phyloP scores from a whole-genome alignment of 306 rosid genomes.

The Canavalia gladiata region DNA sequence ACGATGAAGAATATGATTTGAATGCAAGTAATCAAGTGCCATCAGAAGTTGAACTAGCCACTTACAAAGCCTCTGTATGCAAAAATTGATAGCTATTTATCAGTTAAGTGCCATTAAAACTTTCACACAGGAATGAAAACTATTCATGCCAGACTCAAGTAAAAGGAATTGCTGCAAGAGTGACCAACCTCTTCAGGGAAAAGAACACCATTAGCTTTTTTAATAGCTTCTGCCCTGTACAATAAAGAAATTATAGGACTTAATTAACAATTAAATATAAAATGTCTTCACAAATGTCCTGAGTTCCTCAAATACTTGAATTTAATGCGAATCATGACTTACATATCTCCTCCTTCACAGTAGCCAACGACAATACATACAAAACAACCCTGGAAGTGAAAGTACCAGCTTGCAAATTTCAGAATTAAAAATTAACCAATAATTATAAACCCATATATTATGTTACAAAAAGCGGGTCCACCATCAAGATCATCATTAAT shows the following conservation, averaged over 20 bases:
- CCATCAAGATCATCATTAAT: not conserved
- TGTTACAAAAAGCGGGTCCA: not conserved
- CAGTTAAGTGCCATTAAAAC: not conserved
- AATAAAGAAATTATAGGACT: slow-evolving; percentile 28
- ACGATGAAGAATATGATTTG: slow-evolving; percentile 94
- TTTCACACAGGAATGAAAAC: slow-evolving; percentile 33
- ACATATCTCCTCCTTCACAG: slow-evolving; percentile 99
- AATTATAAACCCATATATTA: slow-evolving; percentile 3
- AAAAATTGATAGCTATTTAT: slow-evolving; percentile 27
- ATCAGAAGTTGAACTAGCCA: slow-evolving; percentile 96
- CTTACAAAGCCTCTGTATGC: slow-evolving; percentile 80
- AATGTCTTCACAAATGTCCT: not conserved
- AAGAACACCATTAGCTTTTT: slow-evolving; percentile 74
- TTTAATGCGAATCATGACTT: slow-evolving; percentile 50
- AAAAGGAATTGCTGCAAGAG: slow-evolving; percentile 17
- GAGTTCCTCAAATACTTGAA: slow-evolving; percentile 33
- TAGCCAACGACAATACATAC: slow-evolving; percentile 94
- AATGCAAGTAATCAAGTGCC: slow-evolving; percentile 96
- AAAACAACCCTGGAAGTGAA: slow-evolving; percentile 85
- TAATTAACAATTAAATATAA: slow-evolving; percentile 37
- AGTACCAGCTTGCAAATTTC: slow-evolving; percentile 39
- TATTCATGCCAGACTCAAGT: not conserved
- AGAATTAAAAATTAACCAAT: slow-evolving; percentile 39
- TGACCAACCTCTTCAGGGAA: slow-evolving; percentile 86
- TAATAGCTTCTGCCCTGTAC: slow-evolving; percentile 87